Conservation (phyloP, 257 asterid genomes). For the Solanum pimpinellifolium region DNA sequence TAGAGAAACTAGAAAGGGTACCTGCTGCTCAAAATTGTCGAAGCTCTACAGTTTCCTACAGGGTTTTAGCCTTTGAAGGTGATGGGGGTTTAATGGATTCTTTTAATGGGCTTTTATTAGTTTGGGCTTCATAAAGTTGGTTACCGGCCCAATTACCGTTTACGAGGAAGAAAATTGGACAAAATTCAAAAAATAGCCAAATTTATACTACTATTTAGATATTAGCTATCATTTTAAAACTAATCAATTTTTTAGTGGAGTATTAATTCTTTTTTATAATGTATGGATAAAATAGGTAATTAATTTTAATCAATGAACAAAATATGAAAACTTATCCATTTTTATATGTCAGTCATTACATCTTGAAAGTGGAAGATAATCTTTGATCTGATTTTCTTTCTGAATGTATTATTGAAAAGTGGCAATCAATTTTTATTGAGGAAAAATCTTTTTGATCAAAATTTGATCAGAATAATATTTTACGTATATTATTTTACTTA, state of each 20-base stretch:
- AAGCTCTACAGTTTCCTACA: neutral
- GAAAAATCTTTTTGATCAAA: fast-evolving
- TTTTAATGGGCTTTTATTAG: neutral
- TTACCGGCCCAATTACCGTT: neutral
- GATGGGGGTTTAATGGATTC: neutral
- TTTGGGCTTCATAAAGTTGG: neutral
- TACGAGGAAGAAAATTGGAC: neutral
- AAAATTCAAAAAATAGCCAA: neutral
- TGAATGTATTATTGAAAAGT: neutral
- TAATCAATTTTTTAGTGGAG: neutral
- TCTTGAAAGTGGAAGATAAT: too few species aligned
- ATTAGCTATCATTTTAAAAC: neutral
- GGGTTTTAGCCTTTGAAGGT: neutral
- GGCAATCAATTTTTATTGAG: neutral
- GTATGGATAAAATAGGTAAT: neutral
- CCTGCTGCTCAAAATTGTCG: neutral
- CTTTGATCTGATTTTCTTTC: neutral
- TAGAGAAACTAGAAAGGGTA: neutral
- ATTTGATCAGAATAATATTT: too few species aligned
- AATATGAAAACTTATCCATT: neutral
- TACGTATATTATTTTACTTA: too few species aligned
- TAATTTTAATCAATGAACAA: neutral
- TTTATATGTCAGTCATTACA: too few species aligned
- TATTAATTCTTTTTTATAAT: neutral
- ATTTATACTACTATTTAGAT: neutral